Evolutionary conservation across 306 rosid species (phyloP), one percentile per base, ranked within the genome.

Genomic region (Pyrus pyrifolia): DNA sequence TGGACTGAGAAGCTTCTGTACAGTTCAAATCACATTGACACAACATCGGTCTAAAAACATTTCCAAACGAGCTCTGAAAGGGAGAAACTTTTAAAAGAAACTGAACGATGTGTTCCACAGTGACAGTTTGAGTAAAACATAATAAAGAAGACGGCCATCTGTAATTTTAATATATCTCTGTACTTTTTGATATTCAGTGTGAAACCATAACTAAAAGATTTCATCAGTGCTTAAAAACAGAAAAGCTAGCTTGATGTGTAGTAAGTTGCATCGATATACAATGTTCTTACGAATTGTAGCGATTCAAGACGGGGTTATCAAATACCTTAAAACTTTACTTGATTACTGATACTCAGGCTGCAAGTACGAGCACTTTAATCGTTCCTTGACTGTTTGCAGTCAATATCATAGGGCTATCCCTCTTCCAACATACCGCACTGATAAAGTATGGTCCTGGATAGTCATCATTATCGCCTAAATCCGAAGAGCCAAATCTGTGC

Each of bases 391-490:
- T 95, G 69, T 90, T 95, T 49, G 99, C 99, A 33, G 96, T 72
- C 73, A 95, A 81, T 86, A 95, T 78, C 45, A 93, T 88, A 40
- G 96, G 91, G 81, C 97, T 90, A 79, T 92, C 91, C 46, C 91
- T 89, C 89, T 90, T 92, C 99, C 99, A 95, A 83, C 96, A 95
- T 70, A 92, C 93, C 7, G 99, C 99, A 64, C 97, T 95, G 77
- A 95, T 95, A 70, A 92, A 95, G 79, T 87, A 82, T 25, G 97
- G 86, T 71, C 89, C 97, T 9, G 86, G 83, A 38, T 83, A 96
- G 30, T 90, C 97, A 45, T 87, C 97, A 0, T 85, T 81, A 2
- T 88, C 93, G 6, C 86, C 86, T 53, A 73, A 55, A 27, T 88
- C 89, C 1, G 90, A 87, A 21, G 97, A 87, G 22, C 87, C 85